phyloP scores from a whole-genome alignment of 768 basidiomycete species.

The Sarcodon sp. region DNA sequence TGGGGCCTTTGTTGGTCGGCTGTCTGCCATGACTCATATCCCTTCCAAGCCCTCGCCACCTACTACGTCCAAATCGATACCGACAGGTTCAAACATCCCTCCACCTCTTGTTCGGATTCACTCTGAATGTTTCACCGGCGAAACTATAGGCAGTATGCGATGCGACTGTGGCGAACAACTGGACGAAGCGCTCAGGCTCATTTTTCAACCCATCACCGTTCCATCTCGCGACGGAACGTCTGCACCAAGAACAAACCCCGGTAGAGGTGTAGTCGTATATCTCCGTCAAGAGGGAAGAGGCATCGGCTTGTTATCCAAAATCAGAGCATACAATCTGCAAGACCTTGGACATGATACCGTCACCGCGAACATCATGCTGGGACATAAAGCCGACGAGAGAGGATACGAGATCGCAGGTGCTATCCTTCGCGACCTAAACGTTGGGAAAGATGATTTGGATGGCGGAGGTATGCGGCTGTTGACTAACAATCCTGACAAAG shows the following conservation, averaged over 20 bases:
- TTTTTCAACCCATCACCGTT: slow-evolving; percentile 55
- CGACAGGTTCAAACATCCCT: slow-evolving; percentile 27
- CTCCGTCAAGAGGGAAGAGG: slow-evolving; percentile 96
- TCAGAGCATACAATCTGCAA: slow-evolving; percentile 94
- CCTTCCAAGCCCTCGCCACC: slow-evolving; percentile 24
- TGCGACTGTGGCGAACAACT: slow-evolving; percentile 99
- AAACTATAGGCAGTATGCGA: slow-evolving; percentile 95
- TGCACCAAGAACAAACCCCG: slow-evolving; percentile 40
- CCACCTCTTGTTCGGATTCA: slow-evolving; percentile 89
- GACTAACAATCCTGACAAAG: slow-evolving; percentile 98
- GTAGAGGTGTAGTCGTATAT: slow-evolving; percentile 89
- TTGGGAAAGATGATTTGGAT: slow-evolving; percentile 36
- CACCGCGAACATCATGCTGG: slow-evolving; percentile 89
- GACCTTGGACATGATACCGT: slow-evolving; percentile 99
- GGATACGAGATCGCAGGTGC: slow-evolving; percentile 87
- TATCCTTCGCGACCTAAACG: slow-evolving; percentile 77
- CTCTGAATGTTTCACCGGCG: slow-evolving; percentile 97
- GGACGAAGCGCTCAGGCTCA: slow-evolving; percentile 90
- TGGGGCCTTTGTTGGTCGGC: slow-evolving; percentile 85
- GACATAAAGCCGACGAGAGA: slow-evolving; percentile 88
- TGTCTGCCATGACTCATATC: slow-evolving; percentile 30
- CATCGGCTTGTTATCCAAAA: slow-evolving; percentile 91
- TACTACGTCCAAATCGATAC: slow-evolving; percentile 4
- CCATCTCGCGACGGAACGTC: slow-evolving; percentile 18
- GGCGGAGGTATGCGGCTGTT: slow-evolving; percentile 57